Base-by-base conservation (phyloP, 2,329 filamentous ascomycete species). In the Thermothelomyces thermophilus region DNA sequence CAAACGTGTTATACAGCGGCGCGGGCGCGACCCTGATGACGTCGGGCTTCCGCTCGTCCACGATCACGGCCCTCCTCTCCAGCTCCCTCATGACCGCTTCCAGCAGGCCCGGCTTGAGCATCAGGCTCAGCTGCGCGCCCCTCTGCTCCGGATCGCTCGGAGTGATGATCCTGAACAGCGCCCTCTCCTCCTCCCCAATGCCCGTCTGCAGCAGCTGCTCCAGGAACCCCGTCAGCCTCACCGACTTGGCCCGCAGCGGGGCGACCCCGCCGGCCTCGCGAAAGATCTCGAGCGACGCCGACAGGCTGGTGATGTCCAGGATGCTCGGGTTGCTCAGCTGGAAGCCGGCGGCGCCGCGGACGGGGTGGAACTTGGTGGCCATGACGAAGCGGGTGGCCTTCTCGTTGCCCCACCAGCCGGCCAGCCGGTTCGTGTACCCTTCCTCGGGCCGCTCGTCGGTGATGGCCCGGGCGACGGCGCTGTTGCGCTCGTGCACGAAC, bases 341-440 rank as follows among this genome's bases (percentile, higher is more conserved):
- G 63, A 84, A 91, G 3, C 86, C 87, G 9, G 80, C 82, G 1
- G 87, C 87, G 17, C 87, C 86, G 2, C 77, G 71, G 42, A 86
- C 85, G 3, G 87, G 86, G 11, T 79, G 69, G 64, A 90, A 90
- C 64, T 75, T 63, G 43, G 84, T 89, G n/a, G 80, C 77, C 87
- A 90, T 90, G n/a, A 72, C 70, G 64, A 91, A 90, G 2, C 87
- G 73, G 26, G 74, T 80, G 37, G 66, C 65, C 61, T 86, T 87
- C 64, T 85, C 80, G 51, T 81, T 84, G 24, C 86, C 86, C 86
- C 86, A 91, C 87, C 87, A 91, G 10, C 87, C 87, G n/a, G 80
- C 76, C 9, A 90, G 67, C 11, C 86, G 75, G 40, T 80, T 80
- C 5, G 58, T 56, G 56, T 71, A 73, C 6, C 63, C 66, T 26